These are phyloP conservation scores for Ophiostoma sp. DNA, from an alignment of 2,329 filamentous ascomycete genomes.

Conservation along the genomic window DNA sequence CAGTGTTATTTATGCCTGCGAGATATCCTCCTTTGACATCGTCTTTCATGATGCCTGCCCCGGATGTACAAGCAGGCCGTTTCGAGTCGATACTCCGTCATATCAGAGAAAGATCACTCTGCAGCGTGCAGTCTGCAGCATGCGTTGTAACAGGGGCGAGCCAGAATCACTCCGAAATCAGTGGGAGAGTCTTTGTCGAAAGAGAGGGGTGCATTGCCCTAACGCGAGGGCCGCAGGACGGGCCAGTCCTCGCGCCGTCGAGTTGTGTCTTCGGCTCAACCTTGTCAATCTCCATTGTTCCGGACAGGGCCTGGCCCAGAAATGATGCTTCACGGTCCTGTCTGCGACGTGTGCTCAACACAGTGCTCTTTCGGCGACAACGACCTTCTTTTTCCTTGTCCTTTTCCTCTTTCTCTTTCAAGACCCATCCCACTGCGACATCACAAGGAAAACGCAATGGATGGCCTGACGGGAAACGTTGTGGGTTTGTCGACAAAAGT, in stretches of 20 bases:
- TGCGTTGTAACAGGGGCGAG: not conserved
- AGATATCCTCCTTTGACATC: too few species aligned
- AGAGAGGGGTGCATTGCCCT: constrained; percentile 10
- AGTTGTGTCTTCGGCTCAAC: not conserved
- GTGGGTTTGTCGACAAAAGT: not conserved
- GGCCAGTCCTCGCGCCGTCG: not conserved
- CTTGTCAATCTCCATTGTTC: not conserved
- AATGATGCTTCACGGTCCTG: not conserved
- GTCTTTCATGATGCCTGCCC: not conserved
- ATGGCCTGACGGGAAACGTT: not conserved
- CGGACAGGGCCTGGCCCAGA: not conserved
- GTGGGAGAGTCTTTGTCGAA: not conserved
- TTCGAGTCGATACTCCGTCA: not conserved
- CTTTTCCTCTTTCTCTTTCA: not conserved
- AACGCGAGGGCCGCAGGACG: constrained; percentile 10
- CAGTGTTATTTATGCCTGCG: not conserved
- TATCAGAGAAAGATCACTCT: not conserved
- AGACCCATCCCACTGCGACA: not conserved
- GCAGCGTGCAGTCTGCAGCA: not conserved
- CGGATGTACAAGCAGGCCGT: not conserved
- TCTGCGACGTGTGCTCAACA: constrained; percentile 2
- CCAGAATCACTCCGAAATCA: not conserved
- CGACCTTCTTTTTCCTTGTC: not conserved
- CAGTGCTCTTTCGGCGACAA: too few species aligned
- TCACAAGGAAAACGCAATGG: not conserved